Evolutionary conservation across 2,329 filamentous ascomycete genomes (phyloP).

Genomic region (Neonectria hederae): DNA sequence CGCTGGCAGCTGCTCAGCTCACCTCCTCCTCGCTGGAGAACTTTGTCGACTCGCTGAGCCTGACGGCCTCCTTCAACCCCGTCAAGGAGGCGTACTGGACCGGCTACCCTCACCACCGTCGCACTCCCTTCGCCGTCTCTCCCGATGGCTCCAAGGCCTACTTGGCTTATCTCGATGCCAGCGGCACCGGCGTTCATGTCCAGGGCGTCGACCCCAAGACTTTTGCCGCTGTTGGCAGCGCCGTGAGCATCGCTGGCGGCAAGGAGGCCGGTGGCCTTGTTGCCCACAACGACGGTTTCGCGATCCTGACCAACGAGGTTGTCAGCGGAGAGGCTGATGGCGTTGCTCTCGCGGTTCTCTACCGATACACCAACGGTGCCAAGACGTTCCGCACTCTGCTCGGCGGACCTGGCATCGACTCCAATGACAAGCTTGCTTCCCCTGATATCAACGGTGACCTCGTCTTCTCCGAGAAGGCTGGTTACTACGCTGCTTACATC

Average conservation of each 20-base stretch:
- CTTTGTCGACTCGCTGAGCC: slow-evolving; percentile 54
- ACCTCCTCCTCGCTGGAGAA: slow-evolving; percentile 40
- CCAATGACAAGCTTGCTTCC: slow-evolving; percentile 57
- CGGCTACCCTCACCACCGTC: slow-evolving; percentile 66
- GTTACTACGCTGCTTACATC: slow-evolving; percentile 69
- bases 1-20: slow-evolving; percentile 40
- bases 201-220: slow-evolving; percentile 64
- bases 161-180: slow-evolving; percentile 67
- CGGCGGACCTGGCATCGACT: slow-evolving; percentile 64
- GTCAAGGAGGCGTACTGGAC: slow-evolving; percentile 71
- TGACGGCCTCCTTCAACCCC: slow-evolving; percentile 64
- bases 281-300: slow-evolving; percentile 70
- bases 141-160: slow-evolving; percentile 68
- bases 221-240: slow-evolving; percentile 62
- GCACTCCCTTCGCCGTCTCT: slow-evolving; percentile 70
- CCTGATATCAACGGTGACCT: slow-evolving; percentile 71
- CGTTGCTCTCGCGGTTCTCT: slow-evolving; percentile 65
- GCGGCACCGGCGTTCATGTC: slow-evolving; percentile 64
- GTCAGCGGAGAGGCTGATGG: slow-evolving; percentile 60
- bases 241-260: slow-evolving; percentile 61
- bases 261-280: slow-evolving; percentile 70
- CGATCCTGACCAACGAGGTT: slow-evolving; percentile 67
- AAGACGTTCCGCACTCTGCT: slow-evolving; percentile 68
- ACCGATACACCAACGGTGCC: slow-evolving; percentile 64
- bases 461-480: slow-evolving; percentile 64